These are phyloP conservation scores for Monosporascus ibericus DNA, from an alignment of 2,329 filamentous ascomycete species.

Conservation along the genomic window DNA sequence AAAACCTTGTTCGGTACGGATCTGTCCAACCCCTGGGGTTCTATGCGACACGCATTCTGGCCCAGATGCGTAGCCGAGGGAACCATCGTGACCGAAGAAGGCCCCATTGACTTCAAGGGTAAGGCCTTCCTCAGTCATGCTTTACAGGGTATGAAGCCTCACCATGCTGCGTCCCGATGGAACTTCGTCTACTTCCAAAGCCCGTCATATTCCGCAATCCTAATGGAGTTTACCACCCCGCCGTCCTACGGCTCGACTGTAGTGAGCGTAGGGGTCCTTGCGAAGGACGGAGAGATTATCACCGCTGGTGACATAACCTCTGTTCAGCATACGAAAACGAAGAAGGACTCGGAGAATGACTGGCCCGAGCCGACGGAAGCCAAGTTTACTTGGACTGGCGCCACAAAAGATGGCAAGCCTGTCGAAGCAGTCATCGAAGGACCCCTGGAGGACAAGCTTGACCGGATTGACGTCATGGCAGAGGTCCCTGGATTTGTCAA, in stretches of 20 bases:
- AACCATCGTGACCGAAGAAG: conserved; percentile 75
- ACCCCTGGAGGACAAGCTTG: conserved; percentile 60
- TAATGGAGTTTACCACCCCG: conserved; percentile 97
- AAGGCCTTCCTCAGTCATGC: conserved; percentile 76
- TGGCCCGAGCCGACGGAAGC: conserved; percentile 82
- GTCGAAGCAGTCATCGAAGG: conserved; percentile 66
- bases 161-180: conserved; percentile 89
- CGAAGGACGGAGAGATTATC: conserved; percentile 74
- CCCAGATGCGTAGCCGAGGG: conserved; percentile 78
- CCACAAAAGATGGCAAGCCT: conserved; percentile 67
- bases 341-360: conserved; percentile 69
- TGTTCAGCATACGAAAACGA: conserved; percentile 62
- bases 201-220: conserved; percentile 74
- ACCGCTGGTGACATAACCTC: conserved; percentile 61
- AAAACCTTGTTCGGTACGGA: conserved; percentile 84
- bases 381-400: conserved; percentile 73
- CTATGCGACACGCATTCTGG: conserved; percentile 92
- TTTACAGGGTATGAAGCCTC: conserved; percentile 97
- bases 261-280: conserved; percentile 78
- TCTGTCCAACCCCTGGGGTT: conserved; percentile 78
- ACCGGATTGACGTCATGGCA: conserved; percentile 92
- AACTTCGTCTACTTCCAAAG: conserved; percentile 92
- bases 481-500: conserved; percentile 96
- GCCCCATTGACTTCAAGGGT: conserved; percentile 76
- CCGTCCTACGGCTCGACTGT: conserved; percentile 82